A percentile compares a stretch with the other conserved stretches of the same genome.
Conservation (phyloP, 495 filamentous ascomycete genomes). For the Penicillium mononematosum region DNA sequence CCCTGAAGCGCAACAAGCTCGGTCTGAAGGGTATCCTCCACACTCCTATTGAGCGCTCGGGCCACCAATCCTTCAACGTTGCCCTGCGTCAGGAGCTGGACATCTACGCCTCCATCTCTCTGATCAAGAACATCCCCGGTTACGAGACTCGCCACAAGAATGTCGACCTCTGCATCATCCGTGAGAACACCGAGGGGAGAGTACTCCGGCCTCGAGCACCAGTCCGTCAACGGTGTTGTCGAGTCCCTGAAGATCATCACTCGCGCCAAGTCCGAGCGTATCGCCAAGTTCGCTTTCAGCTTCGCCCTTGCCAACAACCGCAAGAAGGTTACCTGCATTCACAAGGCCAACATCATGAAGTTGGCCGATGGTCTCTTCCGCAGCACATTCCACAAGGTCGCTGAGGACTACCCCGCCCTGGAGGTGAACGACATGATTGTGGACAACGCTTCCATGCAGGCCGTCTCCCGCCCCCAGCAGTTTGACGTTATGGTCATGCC, state of each 20-base stretch:
- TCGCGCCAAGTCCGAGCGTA: conserved; percentile 95
- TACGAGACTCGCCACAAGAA: conserved; percentile 95
- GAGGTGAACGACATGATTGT: conserved; percentile 99
- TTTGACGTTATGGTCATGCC: conserved; percentile 99
- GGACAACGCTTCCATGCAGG: conserved; percentile 99
- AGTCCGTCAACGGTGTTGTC: conserved; percentile 93
- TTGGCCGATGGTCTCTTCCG: conserved; percentile 97
- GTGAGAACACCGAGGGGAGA: conserved; percentile 99
- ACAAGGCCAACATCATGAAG: conserved; percentile 99
- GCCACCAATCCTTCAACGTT: conserved; percentile 99
- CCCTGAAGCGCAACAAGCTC: conserved; percentile 95
- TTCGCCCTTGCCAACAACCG: conserved; percentile 98
- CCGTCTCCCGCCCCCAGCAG: conserved; percentile 91
- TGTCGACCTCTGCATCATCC: conserved; percentile 97
- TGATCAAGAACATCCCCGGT: conserved; percentile 99
- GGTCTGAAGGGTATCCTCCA: conserved; percentile 95
- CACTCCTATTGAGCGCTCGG: conserved; percentile 93
- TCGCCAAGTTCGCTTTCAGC: conserved; percentile 96
- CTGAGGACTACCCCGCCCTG: conserved; percentile 88
- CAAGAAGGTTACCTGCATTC: conserved; percentile 98
- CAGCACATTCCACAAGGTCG: conserved; percentile 89
- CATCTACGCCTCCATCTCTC: conserved; percentile 96
- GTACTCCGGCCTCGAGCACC: conserved; percentile 97
- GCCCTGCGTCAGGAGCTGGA: conserved; percentile 97
- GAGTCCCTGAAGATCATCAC: conserved; percentile 99